phyloP scores from a whole-genome alignment of 441 rosid species.

The Melastoma candidum region DNA sequence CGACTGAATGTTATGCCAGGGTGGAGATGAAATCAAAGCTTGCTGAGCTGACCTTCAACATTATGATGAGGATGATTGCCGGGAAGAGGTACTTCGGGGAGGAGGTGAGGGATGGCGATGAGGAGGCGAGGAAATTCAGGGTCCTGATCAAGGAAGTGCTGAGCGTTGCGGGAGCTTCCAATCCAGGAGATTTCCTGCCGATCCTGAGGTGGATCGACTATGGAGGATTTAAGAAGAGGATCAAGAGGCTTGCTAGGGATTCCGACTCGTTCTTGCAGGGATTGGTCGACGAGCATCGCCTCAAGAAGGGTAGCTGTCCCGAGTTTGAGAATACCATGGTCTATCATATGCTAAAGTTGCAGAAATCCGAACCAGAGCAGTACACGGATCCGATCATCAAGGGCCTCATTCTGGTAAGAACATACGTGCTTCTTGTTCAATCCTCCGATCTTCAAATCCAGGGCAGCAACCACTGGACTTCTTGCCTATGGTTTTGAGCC shows the following conservation, averaged over 20 bases:
- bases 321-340: no score
- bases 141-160: constrained; percentile 6
- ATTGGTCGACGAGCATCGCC: constrained; percentile 13
- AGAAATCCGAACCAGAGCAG: no score
- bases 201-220: constrained; percentile 9
- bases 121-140: background rate
- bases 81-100: constrained; percentile 20
- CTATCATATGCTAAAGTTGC: no score
- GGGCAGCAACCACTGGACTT: no score
- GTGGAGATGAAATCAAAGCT: constrained; percentile 11
- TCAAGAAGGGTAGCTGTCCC: no score
- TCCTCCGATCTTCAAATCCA: no score
- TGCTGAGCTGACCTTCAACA: constrained; percentile 10
- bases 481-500: no score
- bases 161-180: background rate
- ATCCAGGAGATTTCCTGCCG: constrained; percentile 10
- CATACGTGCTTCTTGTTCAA: no score
- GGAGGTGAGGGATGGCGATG: background rate
- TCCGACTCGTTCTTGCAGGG: constrained; percentile 4
- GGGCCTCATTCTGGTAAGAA: no score
- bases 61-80: constrained; percentile 19
- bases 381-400: no score
- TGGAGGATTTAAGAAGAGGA: constrained; percentile 6
- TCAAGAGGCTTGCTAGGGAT: background rate
- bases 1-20: background rate